Evolutionary conservation across 129 eudicot species (phyloP).

Genomic region (Escallonia herrerae): DNA sequence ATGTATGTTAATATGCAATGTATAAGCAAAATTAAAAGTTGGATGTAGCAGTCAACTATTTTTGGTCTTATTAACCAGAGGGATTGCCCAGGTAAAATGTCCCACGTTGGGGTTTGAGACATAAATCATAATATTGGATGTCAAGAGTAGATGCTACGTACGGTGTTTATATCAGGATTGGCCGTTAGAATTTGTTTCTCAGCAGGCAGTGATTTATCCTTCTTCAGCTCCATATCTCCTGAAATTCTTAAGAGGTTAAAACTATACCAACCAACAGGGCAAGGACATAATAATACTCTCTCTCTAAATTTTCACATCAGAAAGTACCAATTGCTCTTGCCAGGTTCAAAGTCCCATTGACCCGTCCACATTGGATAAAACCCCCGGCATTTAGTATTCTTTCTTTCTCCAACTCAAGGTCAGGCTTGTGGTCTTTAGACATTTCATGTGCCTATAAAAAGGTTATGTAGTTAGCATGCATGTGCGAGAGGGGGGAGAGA

Average conservation of each 20-base stretch:
- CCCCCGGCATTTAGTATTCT: slow-evolving; percentile 90
- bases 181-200: slow-evolving; percentile 89
- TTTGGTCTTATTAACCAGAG: not conserved
- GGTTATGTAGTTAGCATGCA: not conserved
- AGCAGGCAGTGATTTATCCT: slow-evolving; percentile 64
- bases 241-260: slow-evolving; percentile 19
- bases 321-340: slow-evolving; percentile 81
- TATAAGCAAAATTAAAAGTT: not conserved
- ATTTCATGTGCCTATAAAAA: slow-evolving; percentile 55
- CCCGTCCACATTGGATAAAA: slow-evolving; percentile 69
- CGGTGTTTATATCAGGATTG: slow-evolving; percentile 68
- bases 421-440: slow-evolving; percentile 94
- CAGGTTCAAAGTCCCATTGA: slow-evolving; percentile 79
- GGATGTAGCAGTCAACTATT: not conserved
- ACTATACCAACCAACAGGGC: slow-evolving; percentile 8
- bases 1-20: not conserved
- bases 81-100: not conserved
- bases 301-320: not conserved
- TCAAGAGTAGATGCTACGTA: slow-evolving; percentile 21
- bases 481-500: too few relatives aligned
- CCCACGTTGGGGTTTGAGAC: too few relatives aligned
- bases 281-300: not conserved
- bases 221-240: slow-evolving; percentile 87
- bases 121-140: not conserved
- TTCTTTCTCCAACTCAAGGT: slow-evolving; percentile 61